phyloP scores from a whole-genome alignment of 2,329 filamentous ascomycete species.

The Delphinella strobiligena region DNA sequence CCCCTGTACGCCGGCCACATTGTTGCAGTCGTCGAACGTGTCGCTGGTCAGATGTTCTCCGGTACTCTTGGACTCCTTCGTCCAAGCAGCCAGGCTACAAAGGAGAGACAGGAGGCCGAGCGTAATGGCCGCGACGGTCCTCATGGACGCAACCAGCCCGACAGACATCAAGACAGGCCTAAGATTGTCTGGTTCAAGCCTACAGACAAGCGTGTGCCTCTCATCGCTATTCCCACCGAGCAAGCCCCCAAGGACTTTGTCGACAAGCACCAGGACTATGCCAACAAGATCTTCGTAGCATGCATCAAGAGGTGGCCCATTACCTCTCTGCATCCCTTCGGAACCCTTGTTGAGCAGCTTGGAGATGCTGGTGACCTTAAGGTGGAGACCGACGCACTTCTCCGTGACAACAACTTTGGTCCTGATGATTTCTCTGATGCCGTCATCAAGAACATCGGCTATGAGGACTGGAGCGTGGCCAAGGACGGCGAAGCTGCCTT shows the following conservation, averaged over 20 bases:
- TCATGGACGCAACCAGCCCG: constrained; percentile 59
- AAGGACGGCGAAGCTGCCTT: constrained; percentile 70
- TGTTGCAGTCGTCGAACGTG: constrained; percentile 92
- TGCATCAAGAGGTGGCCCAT: constrained; percentile 99
- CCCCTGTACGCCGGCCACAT: constrained; percentile 94
- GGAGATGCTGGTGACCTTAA: constrained; percentile 95
- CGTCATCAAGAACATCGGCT: constrained; percentile 81
- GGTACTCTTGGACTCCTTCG: constrained; percentile 83
- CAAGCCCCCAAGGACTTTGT: constrained; percentile 96
- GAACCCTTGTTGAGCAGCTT: constrained; percentile 91
- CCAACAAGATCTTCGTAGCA: constrained; percentile 94
- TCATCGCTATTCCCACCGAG: constrained; percentile 96
- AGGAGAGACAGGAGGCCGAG: constrained; percentile 98
- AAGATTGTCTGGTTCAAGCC: constrained; percentile 99
- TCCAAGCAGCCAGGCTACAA: constrained; percentile 94
- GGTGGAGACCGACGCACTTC: constrained; percentile 92
- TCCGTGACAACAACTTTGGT: constrained; percentile 97
- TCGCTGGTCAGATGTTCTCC: constrained; percentile 98
- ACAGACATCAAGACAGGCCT: constrained; percentile 85
- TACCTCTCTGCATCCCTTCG: constrained; percentile 96
- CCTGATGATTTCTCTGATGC: constrained; percentile 97
- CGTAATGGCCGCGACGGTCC: constrained; percentile 78
- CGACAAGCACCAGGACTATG: constrained; percentile 95
- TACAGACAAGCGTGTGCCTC: constrained; percentile 93
- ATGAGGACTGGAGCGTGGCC: constrained; percentile 79